These are phyloP conservation scores for Clarireedia paspali DNA, from an alignment of 2,329 filamentous ascomycete species.

Conservation along the genomic window DNA sequence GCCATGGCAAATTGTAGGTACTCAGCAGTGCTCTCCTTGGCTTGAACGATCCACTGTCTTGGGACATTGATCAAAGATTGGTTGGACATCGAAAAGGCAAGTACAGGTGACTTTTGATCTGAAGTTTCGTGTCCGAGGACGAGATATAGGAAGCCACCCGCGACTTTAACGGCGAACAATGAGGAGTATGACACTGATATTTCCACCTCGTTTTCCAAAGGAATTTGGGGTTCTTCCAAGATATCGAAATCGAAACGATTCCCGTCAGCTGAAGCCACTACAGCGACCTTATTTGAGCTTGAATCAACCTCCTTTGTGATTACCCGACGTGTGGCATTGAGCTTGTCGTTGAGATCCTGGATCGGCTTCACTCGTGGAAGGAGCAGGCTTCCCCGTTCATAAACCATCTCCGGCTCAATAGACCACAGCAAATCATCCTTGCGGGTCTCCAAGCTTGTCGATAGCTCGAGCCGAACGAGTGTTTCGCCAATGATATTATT, in stretches of 20 bases:
- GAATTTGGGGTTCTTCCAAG: not conserved
- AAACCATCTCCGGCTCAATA: conserved; percentile 15
- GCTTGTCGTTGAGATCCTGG: conserved; percentile 8
- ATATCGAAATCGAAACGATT: not conserved
- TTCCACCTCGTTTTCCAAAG: not conserved
- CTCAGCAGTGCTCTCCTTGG: not conserved
- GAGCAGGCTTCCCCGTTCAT: conserved; percentile 8
- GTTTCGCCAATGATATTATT: conserved; percentile 14
- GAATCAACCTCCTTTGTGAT: conserved; percentile 10
- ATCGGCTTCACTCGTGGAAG: conserved; percentile 15
- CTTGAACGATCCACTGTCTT: not conserved
- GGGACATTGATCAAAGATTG: not conserved
- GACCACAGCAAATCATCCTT: conserved; percentile 11
- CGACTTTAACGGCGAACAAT: not conserved
- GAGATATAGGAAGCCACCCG: not conserved
- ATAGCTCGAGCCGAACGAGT: conserved; percentile 1
- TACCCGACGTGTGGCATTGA: conserved; percentile 10
- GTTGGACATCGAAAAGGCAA: not conserved
- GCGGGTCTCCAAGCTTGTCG: not conserved
- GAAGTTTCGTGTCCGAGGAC: not conserved
- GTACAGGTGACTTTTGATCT: not conserved
- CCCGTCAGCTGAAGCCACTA: not conserved
- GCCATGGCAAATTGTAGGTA: not conserved
- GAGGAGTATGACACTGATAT: not conserved
- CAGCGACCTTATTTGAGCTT: not conserved